Evolutionary conservation across 2,329 filamentous ascomycete species (phyloP).

Genomic region (Trichoderma sp.): DNA sequence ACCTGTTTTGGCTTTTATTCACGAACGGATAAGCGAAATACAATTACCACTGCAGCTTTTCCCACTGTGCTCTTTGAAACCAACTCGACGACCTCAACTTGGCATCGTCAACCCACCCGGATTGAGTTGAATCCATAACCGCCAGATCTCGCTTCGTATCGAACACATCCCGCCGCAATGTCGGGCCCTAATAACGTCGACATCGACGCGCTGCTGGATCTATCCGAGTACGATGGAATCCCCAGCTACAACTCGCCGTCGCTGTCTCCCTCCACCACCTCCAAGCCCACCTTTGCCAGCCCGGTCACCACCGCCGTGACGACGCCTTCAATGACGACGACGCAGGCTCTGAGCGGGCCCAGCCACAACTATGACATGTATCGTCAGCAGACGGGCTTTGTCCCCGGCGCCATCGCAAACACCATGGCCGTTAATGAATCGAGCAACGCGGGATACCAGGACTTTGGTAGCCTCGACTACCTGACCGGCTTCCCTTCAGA

Average conservation of each 20-base stretch:
- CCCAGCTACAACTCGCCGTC: slow-evolving; percentile 63
- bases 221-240: slow-evolving; percentile 65
- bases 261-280: slow-evolving; percentile 57
- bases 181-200: slow-evolving; percentile 53
- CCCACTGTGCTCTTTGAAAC: neutral
- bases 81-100: neutral
- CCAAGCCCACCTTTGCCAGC: slow-evolving; percentile 58
- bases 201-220: slow-evolving; percentile 63
- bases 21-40: neutral
- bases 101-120: neutral
- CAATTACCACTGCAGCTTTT: neutral
- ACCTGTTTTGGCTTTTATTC: neutral
- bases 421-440: slow-evolving; percentile 76
- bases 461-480: slow-evolving; percentile 55
- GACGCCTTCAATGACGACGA: slow-evolving; percentile 59
- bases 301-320: slow-evolving; percentile 57
- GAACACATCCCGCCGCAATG: slow-evolving; percentile 38
- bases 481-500: slow-evolving; percentile 61
- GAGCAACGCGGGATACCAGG: slow-evolving; percentile 59
- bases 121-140: neutral
- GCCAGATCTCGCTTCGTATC: neutral
- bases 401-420: slow-evolving; percentile 79
- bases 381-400: slow-evolving; percentile 92
- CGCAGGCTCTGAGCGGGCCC: slow-evolving; percentile 72
- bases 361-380: slow-evolving; percentile 96